These are phyloP conservation scores for Cicer judaicum DNA, from an alignment of 306 rosid species.

Conservation along the genomic window DNA sequence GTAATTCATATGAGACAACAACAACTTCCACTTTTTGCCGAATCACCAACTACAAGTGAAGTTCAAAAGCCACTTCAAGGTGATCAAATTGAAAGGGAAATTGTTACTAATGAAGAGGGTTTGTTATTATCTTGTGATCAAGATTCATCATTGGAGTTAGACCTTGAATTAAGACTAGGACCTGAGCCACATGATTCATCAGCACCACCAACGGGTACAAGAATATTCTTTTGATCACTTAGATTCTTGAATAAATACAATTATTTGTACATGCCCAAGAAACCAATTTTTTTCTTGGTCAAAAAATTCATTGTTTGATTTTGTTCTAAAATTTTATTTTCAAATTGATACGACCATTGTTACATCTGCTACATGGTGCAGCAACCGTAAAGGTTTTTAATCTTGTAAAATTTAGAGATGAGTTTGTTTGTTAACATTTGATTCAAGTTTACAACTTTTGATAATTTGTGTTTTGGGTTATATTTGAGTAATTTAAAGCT, in stretches of 20 bases:
- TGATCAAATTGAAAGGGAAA: constrained; percentile 30
- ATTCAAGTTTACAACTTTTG: constrained; percentile 1
- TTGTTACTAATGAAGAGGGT: constrained; percentile 15
- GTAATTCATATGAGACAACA: constrained; percentile 44
- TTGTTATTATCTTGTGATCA: constrained; percentile 14
- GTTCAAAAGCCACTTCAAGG: constrained; percentile 34
- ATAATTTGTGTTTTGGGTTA: constrained; percentile 9
- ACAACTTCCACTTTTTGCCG: constrained; percentile 57
- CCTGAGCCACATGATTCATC: constrained; percentile 63
- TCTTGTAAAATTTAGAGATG: constrained; percentile 22
- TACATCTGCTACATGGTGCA: not conserved
- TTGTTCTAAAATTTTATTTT: constrained; percentile 15
- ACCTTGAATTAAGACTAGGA: constrained; percentile 92
- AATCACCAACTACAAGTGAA: constrained; percentile 40
- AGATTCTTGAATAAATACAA: not conserved
- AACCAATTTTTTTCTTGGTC: constrained; percentile 30
- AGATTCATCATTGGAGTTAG: constrained; percentile 50
- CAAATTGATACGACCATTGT: constrained; percentile 22
- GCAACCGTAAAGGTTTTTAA: not conserved
- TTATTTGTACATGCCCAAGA: constrained; percentile 30
- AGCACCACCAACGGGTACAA: constrained; percentile 47
- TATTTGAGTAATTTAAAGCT: not conserved
- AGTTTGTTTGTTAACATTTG: constrained; percentile 3
- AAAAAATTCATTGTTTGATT: constrained; percentile 23
- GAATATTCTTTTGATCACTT: constrained; percentile 67